These are phyloP conservation scores for Rhynchosporium secalis DNA, from an alignment of 2,329 filamentous ascomycete genomes.

Conservation along the genomic window DNA sequence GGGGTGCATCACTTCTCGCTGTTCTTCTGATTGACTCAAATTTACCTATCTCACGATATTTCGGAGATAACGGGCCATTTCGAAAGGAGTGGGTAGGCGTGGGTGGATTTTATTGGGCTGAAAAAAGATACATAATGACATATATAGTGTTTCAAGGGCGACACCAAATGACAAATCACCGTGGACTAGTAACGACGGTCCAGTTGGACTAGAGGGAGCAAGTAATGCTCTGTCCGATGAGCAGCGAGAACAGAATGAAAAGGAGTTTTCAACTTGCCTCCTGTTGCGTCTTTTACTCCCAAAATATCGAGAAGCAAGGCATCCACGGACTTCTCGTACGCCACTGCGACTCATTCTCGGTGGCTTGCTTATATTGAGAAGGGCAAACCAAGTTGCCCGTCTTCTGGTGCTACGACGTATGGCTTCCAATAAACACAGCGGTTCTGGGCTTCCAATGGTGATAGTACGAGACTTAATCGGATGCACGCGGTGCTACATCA, in stretches of 20 bases:
- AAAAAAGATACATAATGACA: background rate
- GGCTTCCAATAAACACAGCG: background rate
- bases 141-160: background rate
- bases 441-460: background rate
- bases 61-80: background rate
- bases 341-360: background rate
- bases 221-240: background rate
- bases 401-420: background rate
- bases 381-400: background rate
- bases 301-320: background rate
- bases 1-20: slow-evolving; percentile 22
- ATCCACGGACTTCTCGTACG: background rate
- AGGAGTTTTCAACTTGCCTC: too few species aligned
- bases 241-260: background rate
- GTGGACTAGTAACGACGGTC: background rate
- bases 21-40: slow-evolving; percentile 17
- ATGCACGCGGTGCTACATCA: background rate
- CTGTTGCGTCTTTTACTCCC: background rate
- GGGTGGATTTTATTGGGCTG: background rate
- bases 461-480: background rate
- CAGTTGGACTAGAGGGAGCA: background rate
- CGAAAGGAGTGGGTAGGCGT: background rate
- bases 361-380: background rate
- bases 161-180: background rate
- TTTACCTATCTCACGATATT: slow-evolving; percentile 7